Evolutionary conservation across 768 basidiomycete genomes (phyloP), one percentile per base, ranked within the genome.

Genomic region (Hypsizygus marmoreus): DNA sequence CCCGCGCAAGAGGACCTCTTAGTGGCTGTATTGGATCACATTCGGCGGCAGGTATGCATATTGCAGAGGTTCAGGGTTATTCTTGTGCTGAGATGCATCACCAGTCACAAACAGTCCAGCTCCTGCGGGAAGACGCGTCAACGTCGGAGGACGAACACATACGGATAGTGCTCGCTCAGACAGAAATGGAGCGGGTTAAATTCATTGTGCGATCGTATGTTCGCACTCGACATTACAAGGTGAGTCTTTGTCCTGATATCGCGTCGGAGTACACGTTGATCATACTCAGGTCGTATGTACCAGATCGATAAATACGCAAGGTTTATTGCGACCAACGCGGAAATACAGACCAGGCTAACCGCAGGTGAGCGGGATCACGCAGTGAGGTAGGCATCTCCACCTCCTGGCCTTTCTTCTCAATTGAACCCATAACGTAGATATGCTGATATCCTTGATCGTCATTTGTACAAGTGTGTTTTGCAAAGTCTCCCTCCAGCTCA

Each of bases 71-170:
- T n/a, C n/a, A n/a, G n/a, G n/a, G n/a, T n/a, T n/a, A n/a, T n/a
- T n/a, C n/a, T n/a, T n/a, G n/a, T n/a, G n/a, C n/a, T 24, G 45
- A 39, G 49, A 25, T 42, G 40, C 34, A 29, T 54, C 57, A 49
- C 55, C 51, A 95, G 92, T 84, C 86, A 48, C 84, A 88, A 53
- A 81, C 80, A 45, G 91, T 90, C 26, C 91, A 81, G 60, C 70
- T 79, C 37, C 68, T 97, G 23, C 78, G 89, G 4, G 81, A 81
- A 19, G 91, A 95, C 62, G 88, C 91, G 0, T 79, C 82, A 28
- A 86, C 90, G 2, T 91, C 87, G 1, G 92, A 95, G 58, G 92
- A 95, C 50, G 94, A 97, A 52, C 93, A 97, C 58, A 88, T 94
- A 49, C 76, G 91, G 54, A 89, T 95, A 25, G 86, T 92, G 75